Conservation (phyloP, 352 stramenopile genomes). For the Globisporangium abappressorium region DNA sequence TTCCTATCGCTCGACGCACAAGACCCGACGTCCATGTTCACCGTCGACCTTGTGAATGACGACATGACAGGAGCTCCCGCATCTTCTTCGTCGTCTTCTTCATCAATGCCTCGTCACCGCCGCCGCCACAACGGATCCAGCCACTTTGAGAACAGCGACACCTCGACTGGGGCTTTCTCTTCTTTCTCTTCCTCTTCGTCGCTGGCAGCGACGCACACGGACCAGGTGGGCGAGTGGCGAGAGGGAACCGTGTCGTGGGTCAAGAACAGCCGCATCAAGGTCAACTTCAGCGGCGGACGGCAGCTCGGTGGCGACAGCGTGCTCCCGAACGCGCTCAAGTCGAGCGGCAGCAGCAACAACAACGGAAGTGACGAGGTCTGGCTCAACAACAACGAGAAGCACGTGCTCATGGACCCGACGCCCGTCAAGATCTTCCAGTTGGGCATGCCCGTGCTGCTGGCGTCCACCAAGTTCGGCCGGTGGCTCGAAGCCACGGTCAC, state of each 20-base stretch:
- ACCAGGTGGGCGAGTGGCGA: slow-evolving; percentile 38
- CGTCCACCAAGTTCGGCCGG: slow-evolving; percentile 44
- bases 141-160: not conserved
- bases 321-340: not conserved
- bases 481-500: slow-evolving; percentile 47
- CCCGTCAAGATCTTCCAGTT: slow-evolving; percentile 52
- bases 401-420: slow-evolving; percentile 44
- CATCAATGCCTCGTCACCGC: not conserved
- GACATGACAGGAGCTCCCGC: not conserved
- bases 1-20: not conserved
- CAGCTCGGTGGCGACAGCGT: slow-evolving; percentile 24
- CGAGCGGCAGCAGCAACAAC: slow-evolving; percentile 6
- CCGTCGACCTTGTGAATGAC: slow-evolving; percentile 25
- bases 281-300: slow-evolving; percentile 47
- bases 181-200: not conserved
- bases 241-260: slow-evolving; percentile 60
- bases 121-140: not conserved
- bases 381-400: slow-evolving; percentile 36
- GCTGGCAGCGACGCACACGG: not conserved
- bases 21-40: slow-evolving; percentile 32
- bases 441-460: slow-evolving; percentile 45
- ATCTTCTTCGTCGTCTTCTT: not conserved
- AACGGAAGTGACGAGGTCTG: slow-evolving; percentile 33
- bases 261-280: slow-evolving; percentile 51
- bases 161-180: not conserved